phyloP scores from a whole-genome alignment of 345 rosid species.

The Gossypium turneri region DNA sequence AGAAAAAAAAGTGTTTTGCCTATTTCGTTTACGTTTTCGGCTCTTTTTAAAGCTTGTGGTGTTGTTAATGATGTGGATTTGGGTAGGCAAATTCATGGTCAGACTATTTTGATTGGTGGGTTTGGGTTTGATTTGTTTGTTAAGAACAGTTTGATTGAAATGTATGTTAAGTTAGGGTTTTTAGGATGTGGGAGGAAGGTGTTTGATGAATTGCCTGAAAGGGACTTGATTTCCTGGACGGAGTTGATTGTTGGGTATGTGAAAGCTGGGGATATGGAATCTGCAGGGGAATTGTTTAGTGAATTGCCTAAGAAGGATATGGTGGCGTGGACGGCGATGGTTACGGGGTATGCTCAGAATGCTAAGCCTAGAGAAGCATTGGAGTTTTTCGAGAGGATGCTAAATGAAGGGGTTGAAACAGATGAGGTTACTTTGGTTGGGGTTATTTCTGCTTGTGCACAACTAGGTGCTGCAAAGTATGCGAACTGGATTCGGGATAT shows the following conservation, averaged over 20 bases:
- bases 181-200: slow-evolving; percentile 49
- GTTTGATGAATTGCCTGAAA: slow-evolving; percentile 67
- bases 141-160: slow-evolving; percentile 54
- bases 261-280: slow-evolving; percentile 50
- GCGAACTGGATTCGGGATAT: slow-evolving; percentile 45
- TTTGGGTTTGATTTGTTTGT: slow-evolving; percentile 60
- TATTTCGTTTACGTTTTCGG: slow-evolving; percentile 72
- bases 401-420: slow-evolving; percentile 33
- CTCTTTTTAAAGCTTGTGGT: slow-evolving; percentile 62
- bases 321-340: slow-evolving; percentile 82
- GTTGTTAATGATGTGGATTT: slow-evolving; percentile 35
- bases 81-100: slow-evolving; percentile 71
- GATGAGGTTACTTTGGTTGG: slow-evolving; percentile 61
- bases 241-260: slow-evolving; percentile 56
- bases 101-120: slow-evolving; percentile 62
- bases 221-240: slow-evolving; percentile 65
- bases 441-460: slow-evolving; percentile 78
- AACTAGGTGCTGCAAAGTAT: slow-evolving; percentile 55
- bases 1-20: slow-evolving; percentile 45
- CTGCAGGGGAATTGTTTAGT: slow-evolving; percentile 47
- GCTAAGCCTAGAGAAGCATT: slow-evolving; percentile 72
- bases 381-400: slow-evolving; percentile 56
- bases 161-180: slow-evolving; percentile 58
- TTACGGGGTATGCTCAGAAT: slow-evolving; percentile 63
- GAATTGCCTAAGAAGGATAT: slow-evolving; percentile 49